Evolutionary conservation across 495 filamentous ascomycete genomes (phyloP).

Genomic region (Recurvomyces mirabilis): DNA sequence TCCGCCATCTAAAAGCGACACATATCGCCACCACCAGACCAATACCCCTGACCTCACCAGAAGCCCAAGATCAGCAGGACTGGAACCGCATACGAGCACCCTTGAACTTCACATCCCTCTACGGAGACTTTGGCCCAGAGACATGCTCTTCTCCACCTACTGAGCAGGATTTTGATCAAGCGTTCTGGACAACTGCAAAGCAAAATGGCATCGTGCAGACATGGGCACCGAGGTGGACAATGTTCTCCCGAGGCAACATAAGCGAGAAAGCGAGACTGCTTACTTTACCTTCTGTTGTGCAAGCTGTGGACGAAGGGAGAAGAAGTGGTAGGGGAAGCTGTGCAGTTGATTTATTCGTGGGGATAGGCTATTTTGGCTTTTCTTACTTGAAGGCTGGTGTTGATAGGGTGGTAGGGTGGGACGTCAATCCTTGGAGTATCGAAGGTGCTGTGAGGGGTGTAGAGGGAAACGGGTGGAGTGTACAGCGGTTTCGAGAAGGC

Average conservation of each 20-base stretch:
- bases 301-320: constrained; percentile 21
- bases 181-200: constrained; percentile 63
- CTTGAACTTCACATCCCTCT: constrained; percentile 45
- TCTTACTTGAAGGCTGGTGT: constrained; percentile 63
- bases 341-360: constrained; percentile 78
- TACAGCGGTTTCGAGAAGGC: constrained; percentile 32
- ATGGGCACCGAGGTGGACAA: constrained; percentile 80
- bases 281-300: constrained; percentile 30
- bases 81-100: constrained; percentile 63
- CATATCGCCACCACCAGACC: constrained; percentile 66
- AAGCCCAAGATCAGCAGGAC: constrained; percentile 3
- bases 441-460: constrained; percentile 70
- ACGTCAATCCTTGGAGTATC: constrained; percentile 78
- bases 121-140: constrained; percentile 55
- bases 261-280: constrained; percentile 76
- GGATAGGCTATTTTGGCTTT: constrained; percentile 88
- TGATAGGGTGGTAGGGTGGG: constrained; percentile 66
- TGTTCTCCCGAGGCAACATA: constrained; percentile 84
- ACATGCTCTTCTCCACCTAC: constrained; percentile 21
- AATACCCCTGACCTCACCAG: constrained; percentile 37
- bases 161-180: constrained; percentile 42
- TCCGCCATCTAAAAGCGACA: constrained; percentile 41
- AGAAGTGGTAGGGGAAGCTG: constrained; percentile 28
- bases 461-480: constrained; percentile 51
- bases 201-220: constrained; percentile 76